A percentile compares a stretch with the other conserved stretches of the same genome.
Evolutionary conservation across 2,329 filamentous ascomycete genomes (phyloP).

Genomic region (Trichoderma asperellum): DNA sequence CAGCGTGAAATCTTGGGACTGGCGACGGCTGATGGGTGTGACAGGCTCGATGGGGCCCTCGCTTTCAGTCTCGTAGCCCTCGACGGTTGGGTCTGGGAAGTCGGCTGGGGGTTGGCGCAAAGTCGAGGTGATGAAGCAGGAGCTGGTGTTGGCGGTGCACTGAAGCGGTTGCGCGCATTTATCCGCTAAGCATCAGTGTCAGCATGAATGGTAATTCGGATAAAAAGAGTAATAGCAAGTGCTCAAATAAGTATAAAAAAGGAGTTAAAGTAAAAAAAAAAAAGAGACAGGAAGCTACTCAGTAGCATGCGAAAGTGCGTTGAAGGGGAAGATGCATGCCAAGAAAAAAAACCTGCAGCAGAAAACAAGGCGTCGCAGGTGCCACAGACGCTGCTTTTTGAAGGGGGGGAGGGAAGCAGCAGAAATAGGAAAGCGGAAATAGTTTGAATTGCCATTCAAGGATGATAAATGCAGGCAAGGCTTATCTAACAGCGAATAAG

Average conservation of each 20-base stretch:
- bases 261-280: not conserved
- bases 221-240: not conserved
- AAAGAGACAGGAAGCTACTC: not conserved
- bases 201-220: constrained; percentile 1
- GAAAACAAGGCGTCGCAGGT: constrained; percentile 17
- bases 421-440: constrained; percentile 9
- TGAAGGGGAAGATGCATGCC: constrained; percentile 2
- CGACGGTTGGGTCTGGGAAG: constrained; percentile 56
- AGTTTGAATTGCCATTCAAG: not conserved
- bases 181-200: constrained; percentile 3
- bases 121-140: constrained; percentile 48
- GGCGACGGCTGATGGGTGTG: constrained; percentile 61
- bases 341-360: constrained; percentile 25
- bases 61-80: constrained; percentile 64
- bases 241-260: not conserved
- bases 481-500: constrained; percentile 8
- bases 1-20: constrained; percentile 58
- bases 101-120: constrained; percentile 55
- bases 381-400: constrained; percentile 15
- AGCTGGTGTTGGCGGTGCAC: constrained; percentile 6
- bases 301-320: not conserved
- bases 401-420: not conserved
- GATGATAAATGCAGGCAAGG: constrained; percentile 1
- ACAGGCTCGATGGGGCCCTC: constrained; percentile 63
- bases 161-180: constrained; percentile 14